Evolutionary conservation across 805 yeast species (phyloP), one percentile per base, ranked within the genome.

Genomic region (Saccharomyces paradoxus): DNA sequence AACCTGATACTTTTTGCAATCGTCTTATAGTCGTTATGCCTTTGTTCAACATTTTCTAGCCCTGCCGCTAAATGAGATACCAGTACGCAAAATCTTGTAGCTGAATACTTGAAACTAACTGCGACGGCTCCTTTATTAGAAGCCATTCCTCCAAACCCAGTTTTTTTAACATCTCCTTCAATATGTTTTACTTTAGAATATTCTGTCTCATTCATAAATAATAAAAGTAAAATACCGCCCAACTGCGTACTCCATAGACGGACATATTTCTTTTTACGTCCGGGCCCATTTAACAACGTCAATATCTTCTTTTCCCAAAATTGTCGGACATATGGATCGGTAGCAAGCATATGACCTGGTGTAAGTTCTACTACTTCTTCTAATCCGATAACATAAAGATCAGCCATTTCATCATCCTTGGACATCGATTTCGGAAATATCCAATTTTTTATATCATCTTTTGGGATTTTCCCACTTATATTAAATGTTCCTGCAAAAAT

Each of bases 61-160:
- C 99, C 99, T 1, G 99, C 99, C 0, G 98, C 97, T 55, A 94
- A 75, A 74, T 94, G 99, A 3, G 95, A 83, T 2, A 84, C 83
- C 12, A 92, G 82, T 59, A 92, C 81, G 63, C 97, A 89, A 51
- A 94, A 71, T 29, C 80, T 81, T 10, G 92, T 82, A 31, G 82
- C 82, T 13, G 85, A 82, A 56, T 84, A 78, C 26, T 77, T 73
- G 63, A 89, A 77, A 58, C 91, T 79, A 2, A 86, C 81, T 0
- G 87, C 84, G 48, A 87, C 81, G 1, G 88, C 96, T 3, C 96
- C 96, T 67, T 89, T 84, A 62, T 83, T 84, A 0, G 81, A 86
- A 54, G 95, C 84, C 71, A 90, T 83, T 5, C 99, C 99, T 31
- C 96, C 96, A 51, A 92, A 77, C 0, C 99, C 99, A 0, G 98